phyloP scores from a whole-genome alignment of 1,284 basidiomycete genomes.

The Termitomyces sp. region DNA sequence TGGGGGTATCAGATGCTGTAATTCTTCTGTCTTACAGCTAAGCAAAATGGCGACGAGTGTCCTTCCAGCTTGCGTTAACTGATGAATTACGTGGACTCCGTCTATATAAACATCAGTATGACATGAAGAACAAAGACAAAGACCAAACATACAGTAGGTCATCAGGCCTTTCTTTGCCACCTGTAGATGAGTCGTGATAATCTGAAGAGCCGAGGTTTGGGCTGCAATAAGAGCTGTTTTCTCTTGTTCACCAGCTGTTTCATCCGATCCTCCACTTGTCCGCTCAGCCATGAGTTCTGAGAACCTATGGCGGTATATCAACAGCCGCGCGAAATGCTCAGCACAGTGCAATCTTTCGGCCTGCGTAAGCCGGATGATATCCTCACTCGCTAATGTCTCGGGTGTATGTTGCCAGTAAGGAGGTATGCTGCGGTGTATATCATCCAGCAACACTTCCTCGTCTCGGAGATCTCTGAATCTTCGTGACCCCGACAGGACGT shows the following conservation, averaged over 20 bases:
- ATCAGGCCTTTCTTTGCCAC: constrained; percentile 84
- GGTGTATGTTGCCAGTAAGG: constrained; percentile 74
- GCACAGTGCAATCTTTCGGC: constrained; percentile 80
- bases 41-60: constrained; percentile 81
- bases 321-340: constrained; percentile 79
- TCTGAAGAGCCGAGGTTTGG: constrained; percentile 70
- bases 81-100: constrained; percentile 90
- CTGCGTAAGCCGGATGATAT: constrained; percentile 84
- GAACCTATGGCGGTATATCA: constrained; percentile 74
- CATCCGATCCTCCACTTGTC: constrained; percentile 41
- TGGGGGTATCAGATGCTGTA: constrained; percentile 72
- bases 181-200: constrained; percentile 78
- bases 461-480: constrained; percentile 66
- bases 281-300: constrained; percentile 67
- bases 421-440: constrained; percentile 68
- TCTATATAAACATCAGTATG: constrained; percentile 38
- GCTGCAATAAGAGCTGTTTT: constrained; percentile 65
- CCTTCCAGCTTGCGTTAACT: constrained; percentile 87
- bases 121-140: constrained; percentile 11
- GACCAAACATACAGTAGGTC: constrained; percentile 73
- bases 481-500: constrained; percentile 48
- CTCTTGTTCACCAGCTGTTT: constrained; percentile 58
- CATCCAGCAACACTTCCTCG: constrained; percentile 76
- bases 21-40: constrained; percentile 65
- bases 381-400: constrained; percentile 78